These are phyloP conservation scores for Flaveria bidentis DNA, from an alignment of 129 eudicot genomes.

Conservation along the genomic window DNA sequence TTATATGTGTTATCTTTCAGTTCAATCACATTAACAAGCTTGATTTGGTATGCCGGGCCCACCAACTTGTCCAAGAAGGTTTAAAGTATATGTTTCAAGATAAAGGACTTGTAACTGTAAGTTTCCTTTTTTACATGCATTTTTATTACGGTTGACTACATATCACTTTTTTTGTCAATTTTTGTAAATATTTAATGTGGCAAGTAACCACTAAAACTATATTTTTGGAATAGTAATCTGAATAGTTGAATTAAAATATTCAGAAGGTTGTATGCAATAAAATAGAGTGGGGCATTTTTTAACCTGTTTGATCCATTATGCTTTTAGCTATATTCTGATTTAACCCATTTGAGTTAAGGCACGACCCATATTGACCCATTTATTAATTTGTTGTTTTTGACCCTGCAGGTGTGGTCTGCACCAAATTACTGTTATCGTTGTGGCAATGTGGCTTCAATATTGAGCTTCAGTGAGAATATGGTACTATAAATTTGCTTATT, in stretches of 20 bases:
- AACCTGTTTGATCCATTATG: neutral
- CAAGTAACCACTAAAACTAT: neutral
- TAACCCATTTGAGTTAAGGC: neutral
- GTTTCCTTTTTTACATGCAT: constrained; percentile 31
- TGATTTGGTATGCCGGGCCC: constrained; percentile 98
- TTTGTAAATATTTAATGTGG: neutral
- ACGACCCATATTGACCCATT: neutral
- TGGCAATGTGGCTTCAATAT: constrained; percentile 97
- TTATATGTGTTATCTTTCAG: constrained; percentile 42
- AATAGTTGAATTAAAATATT: neutral
- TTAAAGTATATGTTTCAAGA: constrained; percentile 99
- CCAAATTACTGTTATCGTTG: constrained; percentile 99
- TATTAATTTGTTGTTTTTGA: constrained; percentile 1
- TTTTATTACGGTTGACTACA: neutral
- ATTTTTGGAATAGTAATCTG: neutral
- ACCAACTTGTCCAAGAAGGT: constrained; percentile 99
- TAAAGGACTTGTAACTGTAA: constrained; percentile 98
- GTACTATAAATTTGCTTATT: constrained; percentile 37
- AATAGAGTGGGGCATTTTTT: neutral
- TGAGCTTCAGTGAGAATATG: constrained; percentile 97
- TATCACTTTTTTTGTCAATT: neutral
- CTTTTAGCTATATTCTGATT: neutral
- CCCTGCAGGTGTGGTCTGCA: constrained; percentile 95
- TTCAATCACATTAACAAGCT: constrained; percentile 95
- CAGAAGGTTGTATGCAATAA: neutral